Base-by-base conservation (phyloP, 768 basidiomycete species). In the Lanmaoa rubissima region DNA sequence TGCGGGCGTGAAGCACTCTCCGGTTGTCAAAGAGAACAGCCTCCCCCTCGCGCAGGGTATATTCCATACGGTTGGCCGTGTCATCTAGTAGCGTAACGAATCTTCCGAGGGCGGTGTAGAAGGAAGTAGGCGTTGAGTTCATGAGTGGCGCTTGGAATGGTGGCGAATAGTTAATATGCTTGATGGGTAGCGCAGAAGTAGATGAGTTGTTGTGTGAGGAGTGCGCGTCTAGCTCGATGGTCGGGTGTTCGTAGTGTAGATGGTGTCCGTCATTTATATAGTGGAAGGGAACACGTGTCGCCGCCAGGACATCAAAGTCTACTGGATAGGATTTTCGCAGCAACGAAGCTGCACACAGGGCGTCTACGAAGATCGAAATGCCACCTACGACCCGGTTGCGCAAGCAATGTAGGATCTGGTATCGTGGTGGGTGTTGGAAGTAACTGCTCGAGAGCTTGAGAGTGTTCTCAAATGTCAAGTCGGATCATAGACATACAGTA, bases 1-100 rank as follows among this genome's bases (percentile, higher is more conserved):
- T 89, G 24, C 96, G 76, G 0, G 90, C 93, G 70, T 99, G 96
- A 57, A 98, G 70, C 4, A 96, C 84, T 16, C 96, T 78, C 26
- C 94, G 78, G 65, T 98, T 99, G 67, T 98, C 95, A 62, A 99
- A 99, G 11, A 96, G 49, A 19, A 90, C 93, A 6, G 87, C 86
- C 58, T 96, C 92, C 32, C 93, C 92, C 72, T 94, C 92, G 32
- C 74, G 69, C 43, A 98, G 74, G 46, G 82, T 84, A 71, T 91
- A 87, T 60, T 82, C 70, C 57, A 81, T 88, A 41, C 77, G 78
- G 26, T 78, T 80, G 12, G 62, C 63, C 0, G 78, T 75, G 17
- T 80, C 77, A 50, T 86, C 80, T 2, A 94, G 68, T 13, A 86
- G 62, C 0, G 71, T 65, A 2, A 85, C 79, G 61, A 94, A 98